Evolutionary conservation across 345 rosid genomes (phyloP).

Genomic region (Carallia pectinifolia): DNA sequence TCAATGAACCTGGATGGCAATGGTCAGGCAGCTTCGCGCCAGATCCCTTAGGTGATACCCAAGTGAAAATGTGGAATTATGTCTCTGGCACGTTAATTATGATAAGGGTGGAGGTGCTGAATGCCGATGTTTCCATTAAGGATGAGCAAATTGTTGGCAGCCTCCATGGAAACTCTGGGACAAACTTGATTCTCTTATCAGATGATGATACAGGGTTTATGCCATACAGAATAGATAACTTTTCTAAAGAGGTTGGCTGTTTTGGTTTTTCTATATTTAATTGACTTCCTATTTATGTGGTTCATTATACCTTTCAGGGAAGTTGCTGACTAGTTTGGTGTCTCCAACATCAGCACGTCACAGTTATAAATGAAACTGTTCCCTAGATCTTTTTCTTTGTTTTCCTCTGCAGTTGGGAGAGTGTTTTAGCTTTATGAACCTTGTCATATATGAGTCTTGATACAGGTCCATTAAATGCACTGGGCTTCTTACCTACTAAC

Average conservation of each 20-base stretch:
- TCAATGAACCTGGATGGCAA: constrained; percentile 93
- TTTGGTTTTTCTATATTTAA: constrained; percentile 1
- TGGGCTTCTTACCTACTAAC: no score
- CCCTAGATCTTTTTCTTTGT: no score
- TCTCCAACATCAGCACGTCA: no score
- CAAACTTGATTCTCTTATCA: constrained; percentile 82
- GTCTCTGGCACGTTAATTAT: constrained; percentile 61
- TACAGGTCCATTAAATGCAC: no score
- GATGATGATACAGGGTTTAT: constrained; percentile 88
- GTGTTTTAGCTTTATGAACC: no score
- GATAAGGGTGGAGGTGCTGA: constrained; percentile 91
- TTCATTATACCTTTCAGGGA: no score
- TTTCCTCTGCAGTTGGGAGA: no score
- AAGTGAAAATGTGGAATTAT: constrained; percentile 82
- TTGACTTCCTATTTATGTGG: not conserved
- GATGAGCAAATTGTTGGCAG: constrained; percentile 76
- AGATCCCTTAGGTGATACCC: constrained; percentile 90
- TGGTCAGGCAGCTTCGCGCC: constrained; percentile 99
- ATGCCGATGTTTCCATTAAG: constrained; percentile 69
- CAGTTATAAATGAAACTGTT: no score
- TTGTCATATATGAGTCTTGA: no score
- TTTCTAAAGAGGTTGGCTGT: constrained; percentile 83
- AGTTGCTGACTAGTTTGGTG: no score
- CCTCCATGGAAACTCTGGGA: constrained; percentile 73
- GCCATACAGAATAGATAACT: constrained; percentile 97